Conservation (phyloP, 805 yeast species). For the Barnettozyma botsteinii region DNA sequence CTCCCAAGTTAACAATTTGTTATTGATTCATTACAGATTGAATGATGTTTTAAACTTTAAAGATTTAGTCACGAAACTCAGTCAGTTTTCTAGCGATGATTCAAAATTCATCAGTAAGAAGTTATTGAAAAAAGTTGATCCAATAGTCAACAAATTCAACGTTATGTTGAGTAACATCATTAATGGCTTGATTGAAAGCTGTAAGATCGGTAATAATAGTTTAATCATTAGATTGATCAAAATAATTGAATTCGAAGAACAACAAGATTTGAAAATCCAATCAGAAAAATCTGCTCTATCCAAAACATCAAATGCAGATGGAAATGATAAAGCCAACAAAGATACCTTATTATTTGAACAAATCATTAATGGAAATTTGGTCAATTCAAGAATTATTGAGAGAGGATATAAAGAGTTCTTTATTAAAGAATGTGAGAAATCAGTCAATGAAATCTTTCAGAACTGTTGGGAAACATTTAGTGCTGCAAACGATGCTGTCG, state of each 20-base stretch:
- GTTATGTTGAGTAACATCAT: conserved; percentile 58
- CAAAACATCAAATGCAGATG: conserved; percentile 19
- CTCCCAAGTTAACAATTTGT: conserved; percentile 46
- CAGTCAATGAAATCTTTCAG: conserved; percentile 61
- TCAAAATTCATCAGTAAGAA: conserved; percentile 58
- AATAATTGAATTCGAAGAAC: conserved; percentile 73
- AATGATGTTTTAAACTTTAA: conserved; percentile 69
- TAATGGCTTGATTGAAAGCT: conserved; percentile 63
- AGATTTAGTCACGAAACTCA: conserved; percentile 63
- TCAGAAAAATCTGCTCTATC: conserved; percentile 9
- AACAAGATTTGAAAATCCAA: conserved; percentile 59
- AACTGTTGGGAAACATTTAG: conserved; percentile 54
- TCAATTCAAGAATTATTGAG: conserved; percentile 33
- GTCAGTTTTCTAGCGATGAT: conserved; percentile 53
- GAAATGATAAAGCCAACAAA: conserved; percentile 15
- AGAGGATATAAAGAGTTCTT: conserved; percentile 62
- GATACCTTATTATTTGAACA: conserved; percentile 29
- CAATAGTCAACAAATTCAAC: conserved; percentile 54
- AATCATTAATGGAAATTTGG: conserved; percentile 34
- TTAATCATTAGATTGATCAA: conserved; percentile 68
- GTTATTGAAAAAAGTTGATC: conserved; percentile 39
- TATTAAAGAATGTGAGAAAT: conserved; percentile 48
- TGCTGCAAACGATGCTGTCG: conserved; percentile 32
- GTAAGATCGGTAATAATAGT: conserved; percentile 61
- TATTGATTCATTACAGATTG: conserved; percentile 64